phyloP scores from a whole-genome alignment of 352 stramenopile genomes.

The Phytophthora pisi region DNA sequence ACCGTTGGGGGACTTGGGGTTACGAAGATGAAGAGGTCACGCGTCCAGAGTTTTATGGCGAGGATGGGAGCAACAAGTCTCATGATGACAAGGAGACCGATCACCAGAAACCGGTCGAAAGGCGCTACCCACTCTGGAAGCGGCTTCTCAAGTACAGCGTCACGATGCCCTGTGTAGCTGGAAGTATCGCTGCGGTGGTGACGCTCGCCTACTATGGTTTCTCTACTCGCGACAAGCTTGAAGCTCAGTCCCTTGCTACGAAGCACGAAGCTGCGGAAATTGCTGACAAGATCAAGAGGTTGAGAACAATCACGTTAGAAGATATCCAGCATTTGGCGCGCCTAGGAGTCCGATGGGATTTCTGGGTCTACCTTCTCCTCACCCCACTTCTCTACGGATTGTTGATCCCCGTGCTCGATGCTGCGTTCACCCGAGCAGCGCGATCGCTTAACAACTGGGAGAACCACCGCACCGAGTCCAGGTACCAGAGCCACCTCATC shows the following conservation, averaged over 20 bases:
- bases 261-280: constrained; percentile 48
- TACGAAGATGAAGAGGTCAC: constrained; percentile 89
- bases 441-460: constrained; percentile 93
- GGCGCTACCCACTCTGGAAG: constrained; percentile 75
- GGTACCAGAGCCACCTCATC: constrained; percentile 93
- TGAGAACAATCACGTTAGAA: constrained; percentile 57
- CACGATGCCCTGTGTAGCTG: constrained; percentile 67
- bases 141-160: constrained; percentile 75
- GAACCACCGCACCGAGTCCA: constrained; percentile 89
- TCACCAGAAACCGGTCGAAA: constrained; percentile 18
- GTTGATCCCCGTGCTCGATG: constrained; percentile 81
- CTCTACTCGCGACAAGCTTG: constrained; percentile 77
- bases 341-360: constrained; percentile 77
- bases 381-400: constrained; percentile 89
- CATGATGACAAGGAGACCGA: constrained; percentile 1
- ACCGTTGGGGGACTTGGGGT: constrained; percentile 89
- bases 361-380: constrained; percentile 87
- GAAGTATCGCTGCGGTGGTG: constrained; percentile 65
- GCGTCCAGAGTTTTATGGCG: constrained; percentile 83
- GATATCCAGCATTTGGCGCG: constrained; percentile 54
- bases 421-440: constrained; percentile 87
- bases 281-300: constrained; percentile 56
- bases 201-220: constrained; percentile 72
- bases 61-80: constrained; percentile 16
- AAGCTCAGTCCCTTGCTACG: constrained; percentile 53